phyloP scores from a whole-genome alignment of 2,329 filamentous ascomycete species.

The Chaetomiaceae sp. region DNA sequence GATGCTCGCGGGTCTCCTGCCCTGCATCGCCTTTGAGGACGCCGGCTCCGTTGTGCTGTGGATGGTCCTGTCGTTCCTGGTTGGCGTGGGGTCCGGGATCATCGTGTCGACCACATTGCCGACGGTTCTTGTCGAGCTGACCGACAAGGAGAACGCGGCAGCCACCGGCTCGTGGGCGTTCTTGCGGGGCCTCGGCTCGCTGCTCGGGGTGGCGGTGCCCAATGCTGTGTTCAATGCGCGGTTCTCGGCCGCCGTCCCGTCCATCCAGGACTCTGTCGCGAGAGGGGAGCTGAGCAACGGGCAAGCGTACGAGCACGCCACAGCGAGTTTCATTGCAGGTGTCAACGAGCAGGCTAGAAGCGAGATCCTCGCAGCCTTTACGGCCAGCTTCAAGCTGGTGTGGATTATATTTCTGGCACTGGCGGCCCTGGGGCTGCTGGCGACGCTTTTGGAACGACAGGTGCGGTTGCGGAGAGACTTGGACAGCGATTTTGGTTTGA shows the following conservation, averaged over 20 bases:
- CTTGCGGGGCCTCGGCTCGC: slow-evolving; percentile 35
- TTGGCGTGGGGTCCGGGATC: slow-evolving; percentile 36
- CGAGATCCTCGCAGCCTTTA: slow-evolving; percentile 13
- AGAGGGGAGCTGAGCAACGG: slow-evolving; percentile 13
- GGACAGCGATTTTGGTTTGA: slow-evolving; percentile 22
- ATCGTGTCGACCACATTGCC: slow-evolving; percentile 36
- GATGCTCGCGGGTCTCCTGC: slow-evolving; percentile 30
- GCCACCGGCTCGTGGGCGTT: slow-evolving; percentile 37
- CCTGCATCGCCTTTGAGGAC: slow-evolving; percentile 31
- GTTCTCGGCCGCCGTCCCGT: slow-evolving; percentile 7
- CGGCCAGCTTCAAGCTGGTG: slow-evolving; percentile 11
- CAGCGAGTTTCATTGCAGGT: slow-evolving; percentile 13
- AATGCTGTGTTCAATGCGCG: slow-evolving; percentile 32
- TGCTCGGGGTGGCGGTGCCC: slow-evolving; percentile 37
- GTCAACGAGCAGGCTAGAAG: not conserved
- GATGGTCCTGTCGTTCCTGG: slow-evolving; percentile 34
- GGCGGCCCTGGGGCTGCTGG: slow-evolving; percentile 11
- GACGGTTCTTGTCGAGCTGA: slow-evolving; percentile 32
- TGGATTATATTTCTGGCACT: slow-evolving; percentile 20
- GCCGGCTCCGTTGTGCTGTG: slow-evolving; percentile 29
- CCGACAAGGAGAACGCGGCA: slow-evolving; percentile 30
- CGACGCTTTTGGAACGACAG: slow-evolving; percentile 19
- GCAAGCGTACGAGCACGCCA: slow-evolving; percentile 22
- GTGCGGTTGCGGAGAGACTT: slow-evolving; percentile 19
- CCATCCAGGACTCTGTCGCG: slow-evolving; percentile 1